phyloP scores from a whole-genome alignment of 495 filamentous ascomycete species.

The Evernia prunastri region DNA sequence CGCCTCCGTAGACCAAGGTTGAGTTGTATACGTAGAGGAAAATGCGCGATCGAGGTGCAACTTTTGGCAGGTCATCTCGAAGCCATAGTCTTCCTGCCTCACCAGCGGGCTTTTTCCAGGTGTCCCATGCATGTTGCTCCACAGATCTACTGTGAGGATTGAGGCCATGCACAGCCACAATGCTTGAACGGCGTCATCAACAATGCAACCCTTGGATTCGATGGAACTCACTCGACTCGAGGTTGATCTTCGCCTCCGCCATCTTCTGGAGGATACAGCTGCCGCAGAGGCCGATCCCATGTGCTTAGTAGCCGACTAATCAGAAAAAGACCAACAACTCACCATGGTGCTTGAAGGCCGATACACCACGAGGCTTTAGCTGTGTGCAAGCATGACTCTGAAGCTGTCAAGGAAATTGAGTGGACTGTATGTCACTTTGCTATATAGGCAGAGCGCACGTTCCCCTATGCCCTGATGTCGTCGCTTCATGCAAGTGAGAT shows the following conservation, averaged over 20 bases:
- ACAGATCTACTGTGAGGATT: constrained; percentile 29
- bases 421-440: no score
- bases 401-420: no score
- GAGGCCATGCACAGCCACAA: constrained; percentile 32
- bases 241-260: constrained; percentile 4
- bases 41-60: constrained; percentile 32
- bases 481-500: no score
- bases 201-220: neutral
- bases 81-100: constrained; percentile 25
- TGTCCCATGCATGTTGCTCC: constrained; percentile 31
- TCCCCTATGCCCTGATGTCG: no score
- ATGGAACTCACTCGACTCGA: constrained; percentile 22
- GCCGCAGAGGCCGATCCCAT: constrained; percentile 22
- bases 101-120: constrained; percentile 26
- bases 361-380: no score
- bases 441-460: no score
- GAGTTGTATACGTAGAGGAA: constrained; percentile 37
- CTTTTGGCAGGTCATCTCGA: constrained; percentile 33
- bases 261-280: constrained; percentile 21
- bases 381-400: no score
- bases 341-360: no score
- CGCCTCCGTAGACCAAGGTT: constrained; percentile 26
- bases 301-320: no score
- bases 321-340: no score
- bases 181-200: constrained; percentile 23